phyloP scores from a whole-genome alignment of 2,329 filamentous ascomycete species.

The Penicillium sp. region DNA sequence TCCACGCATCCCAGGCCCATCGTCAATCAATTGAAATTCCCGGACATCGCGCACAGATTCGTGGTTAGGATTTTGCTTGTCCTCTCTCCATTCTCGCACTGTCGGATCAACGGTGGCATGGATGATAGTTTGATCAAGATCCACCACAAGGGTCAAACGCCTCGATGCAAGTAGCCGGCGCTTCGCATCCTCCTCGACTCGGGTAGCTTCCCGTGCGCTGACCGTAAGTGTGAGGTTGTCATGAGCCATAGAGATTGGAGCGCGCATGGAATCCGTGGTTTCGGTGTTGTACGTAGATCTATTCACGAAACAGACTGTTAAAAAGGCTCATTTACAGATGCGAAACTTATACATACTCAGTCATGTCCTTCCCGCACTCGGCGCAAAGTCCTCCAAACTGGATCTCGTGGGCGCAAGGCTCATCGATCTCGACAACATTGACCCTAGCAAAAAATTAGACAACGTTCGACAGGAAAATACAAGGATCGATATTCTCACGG shows the following conservation, averaged over 20 bases:
- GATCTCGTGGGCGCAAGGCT: conserved; percentile 85
- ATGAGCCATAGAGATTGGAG: conserved; percentile 92
- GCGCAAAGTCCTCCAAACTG: conserved; percentile 90
- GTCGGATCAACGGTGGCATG: conserved; percentile 97
- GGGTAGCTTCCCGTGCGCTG: conserved; percentile 74
- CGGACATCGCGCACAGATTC: conserved; percentile 84
- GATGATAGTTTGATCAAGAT: conserved; percentile 97
- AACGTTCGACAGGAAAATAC: conserved; percentile 2
- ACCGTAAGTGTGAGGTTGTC: conserved; percentile 85
- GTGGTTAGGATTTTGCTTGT: conserved; percentile 85
- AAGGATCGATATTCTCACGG: conserved; percentile 35
- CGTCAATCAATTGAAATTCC: conserved; percentile 84
- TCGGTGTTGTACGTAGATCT: conserved; percentile 77
- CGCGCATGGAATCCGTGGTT: conserved; percentile 74
- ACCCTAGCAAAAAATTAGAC: conserved; percentile 40
- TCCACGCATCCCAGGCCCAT: conserved; percentile 70
- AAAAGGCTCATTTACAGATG: neutral
- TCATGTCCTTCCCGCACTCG: conserved; percentile 95
- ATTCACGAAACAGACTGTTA: conserved; percentile 2
- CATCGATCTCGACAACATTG: conserved; percentile 72
- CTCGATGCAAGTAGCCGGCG: conserved; percentile 72
- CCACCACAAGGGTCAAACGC: conserved; percentile 90
- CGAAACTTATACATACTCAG: conserved; percentile 53
- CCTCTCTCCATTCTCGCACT: conserved; percentile 89
- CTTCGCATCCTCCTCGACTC: conserved; percentile 83